A percentile compares a stretch with the other conserved stretches of the same genome.
These are phyloP conservation scores for Alternaria sp. DNA, from an alignment of 2,329 filamentous ascomycete genomes.

Conservation along the genomic window DNA sequence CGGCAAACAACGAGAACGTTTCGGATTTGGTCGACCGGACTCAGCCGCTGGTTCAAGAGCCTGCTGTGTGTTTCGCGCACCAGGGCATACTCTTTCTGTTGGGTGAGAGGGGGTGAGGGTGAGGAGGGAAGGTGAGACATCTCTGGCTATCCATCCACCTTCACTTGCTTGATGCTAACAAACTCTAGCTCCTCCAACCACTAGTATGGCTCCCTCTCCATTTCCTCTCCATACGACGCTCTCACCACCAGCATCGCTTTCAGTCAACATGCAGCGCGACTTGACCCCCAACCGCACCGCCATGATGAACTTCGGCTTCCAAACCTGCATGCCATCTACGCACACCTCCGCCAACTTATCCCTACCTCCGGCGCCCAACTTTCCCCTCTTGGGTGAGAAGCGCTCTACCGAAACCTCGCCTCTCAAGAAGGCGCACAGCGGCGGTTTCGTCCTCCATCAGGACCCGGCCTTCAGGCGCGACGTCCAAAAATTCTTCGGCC, in stretches of 20 bases:
- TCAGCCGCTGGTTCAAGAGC: conserved; percentile 17
- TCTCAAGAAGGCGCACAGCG: conserved; percentile 65
- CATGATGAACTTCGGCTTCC: conserved; percentile 44
- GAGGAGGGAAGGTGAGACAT: conserved; percentile 76
- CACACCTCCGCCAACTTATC: conserved; percentile 52
- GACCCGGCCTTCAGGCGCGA: conserved; percentile 16
- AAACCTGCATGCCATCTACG: conserved; percentile 56
- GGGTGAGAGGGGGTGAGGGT: conserved; percentile 68
- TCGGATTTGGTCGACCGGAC: conserved; percentile 26
- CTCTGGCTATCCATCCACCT: conserved; percentile 77
- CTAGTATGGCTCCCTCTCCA: not conserved
- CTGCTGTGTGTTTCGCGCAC: conserved; percentile 17
- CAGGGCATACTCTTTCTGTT: conserved; percentile 27
- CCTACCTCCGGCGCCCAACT: not conserved
- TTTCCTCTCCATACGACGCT: not conserved
- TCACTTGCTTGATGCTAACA: conserved; percentile 55
- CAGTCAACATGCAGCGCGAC: not conserved
- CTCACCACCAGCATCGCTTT: not conserved
- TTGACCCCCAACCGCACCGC: not conserved
- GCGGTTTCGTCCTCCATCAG: conserved; percentile 65
- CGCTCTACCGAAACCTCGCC: conserved; percentile 42
- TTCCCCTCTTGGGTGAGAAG: not conserved
- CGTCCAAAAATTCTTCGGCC: conserved; percentile 20
- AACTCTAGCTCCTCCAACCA: not conserved
- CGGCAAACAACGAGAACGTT: conserved; percentile 6